Base-by-base conservation (phyloP, 441 rosid species). In the Erodium moschatum region DNA sequence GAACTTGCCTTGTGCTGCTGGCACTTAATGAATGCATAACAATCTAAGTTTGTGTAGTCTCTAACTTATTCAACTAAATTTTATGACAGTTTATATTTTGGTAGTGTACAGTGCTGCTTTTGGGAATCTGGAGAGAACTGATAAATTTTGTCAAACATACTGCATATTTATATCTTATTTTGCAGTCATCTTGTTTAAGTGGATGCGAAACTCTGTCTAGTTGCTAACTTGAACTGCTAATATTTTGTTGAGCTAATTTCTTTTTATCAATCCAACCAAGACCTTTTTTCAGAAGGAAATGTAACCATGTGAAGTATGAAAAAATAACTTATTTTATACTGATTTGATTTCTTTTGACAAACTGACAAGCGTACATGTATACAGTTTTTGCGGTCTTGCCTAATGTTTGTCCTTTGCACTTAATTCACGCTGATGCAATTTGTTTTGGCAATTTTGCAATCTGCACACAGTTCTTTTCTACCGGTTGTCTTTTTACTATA, bases 401-500 rank as follows among this genome's bases (percentile, higher is more conserved):
- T 42, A 11, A 42, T 42, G 48, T 42, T 42, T 42, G 48, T 9
- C 48, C 48, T 58, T 21, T 61, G 20, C 6, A 24, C 33, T 24
- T 21, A 61, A 24, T 21, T 61, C 31, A 24, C 4, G 35, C 64
- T 61, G 64, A 61, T 61, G 13, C 64, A 5, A 21, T 61, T 61
- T 61, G 64, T 61, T 24, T 27, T 61, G 7, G 20, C 64, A 61
- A 50, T 52, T n/a, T 52, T 52, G n/a, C 60, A 52, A 52, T 52
- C 19, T 52, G 9, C 20, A 15, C 20, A 52, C 9, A 52, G 60
- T 52, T 15, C 38, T 62, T 62, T 35, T 35, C 40, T 35, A 35
- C 9, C 6, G 40, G 40, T 35, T 35, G 40, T 35, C 64, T 63
- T 74, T n/a, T 16, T 42, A 58, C 24, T 40, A 69, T 66, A 63